These are phyloP conservation scores for Ophiocordyceps sinensis DNA, from an alignment of 2,329 filamentous ascomycete species.

Conservation along the genomic window DNA sequence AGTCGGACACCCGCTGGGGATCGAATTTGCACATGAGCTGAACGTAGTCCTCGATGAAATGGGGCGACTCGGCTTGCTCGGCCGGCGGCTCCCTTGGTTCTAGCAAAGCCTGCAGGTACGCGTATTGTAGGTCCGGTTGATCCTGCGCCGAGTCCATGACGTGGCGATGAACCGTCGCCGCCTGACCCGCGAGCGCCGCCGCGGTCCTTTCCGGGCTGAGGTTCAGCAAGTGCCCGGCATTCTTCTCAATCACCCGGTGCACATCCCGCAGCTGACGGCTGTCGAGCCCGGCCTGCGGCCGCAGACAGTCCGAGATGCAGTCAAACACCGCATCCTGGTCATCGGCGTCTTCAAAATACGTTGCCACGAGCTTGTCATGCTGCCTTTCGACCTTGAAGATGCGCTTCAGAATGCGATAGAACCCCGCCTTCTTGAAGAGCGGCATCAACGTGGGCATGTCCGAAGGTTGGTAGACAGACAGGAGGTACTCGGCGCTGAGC, in stretches of 20 bases:
- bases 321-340: slow-evolving; percentile 64
- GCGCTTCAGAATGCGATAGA: slow-evolving; percentile 83
- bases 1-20: slow-evolving; percentile 69
- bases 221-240: slow-evolving; percentile 51
- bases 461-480: slow-evolving; percentile 85
- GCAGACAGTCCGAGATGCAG: slow-evolving; percentile 63
- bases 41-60: slow-evolving; percentile 71
- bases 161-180: slow-evolving; percentile 49
- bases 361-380: slow-evolving; percentile 62
- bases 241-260: slow-evolving; percentile 46
- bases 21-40: slow-evolving; percentile 84
- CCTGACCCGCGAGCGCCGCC: slow-evolving; percentile 44
- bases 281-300: slow-evolving; percentile 44
- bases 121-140: slow-evolving; percentile 51
- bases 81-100: slow-evolving; percentile 36
- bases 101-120: slow-evolving; percentile 63
- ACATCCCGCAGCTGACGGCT: slow-evolving; percentile 62
- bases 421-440: slow-evolving; percentile 63
- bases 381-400: slow-evolving; percentile 70
- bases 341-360: slow-evolving; percentile 73
- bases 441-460: slow-evolving; percentile 65
- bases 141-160: slow-evolving; percentile 48
- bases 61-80: slow-evolving; percentile 19
- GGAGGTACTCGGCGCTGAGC: slow-evolving; percentile 87
- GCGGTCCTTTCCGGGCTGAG: slow-evolving; percentile 55